Conservation (phyloP, 306 rosid species). For the Medicago arabica region DNA sequence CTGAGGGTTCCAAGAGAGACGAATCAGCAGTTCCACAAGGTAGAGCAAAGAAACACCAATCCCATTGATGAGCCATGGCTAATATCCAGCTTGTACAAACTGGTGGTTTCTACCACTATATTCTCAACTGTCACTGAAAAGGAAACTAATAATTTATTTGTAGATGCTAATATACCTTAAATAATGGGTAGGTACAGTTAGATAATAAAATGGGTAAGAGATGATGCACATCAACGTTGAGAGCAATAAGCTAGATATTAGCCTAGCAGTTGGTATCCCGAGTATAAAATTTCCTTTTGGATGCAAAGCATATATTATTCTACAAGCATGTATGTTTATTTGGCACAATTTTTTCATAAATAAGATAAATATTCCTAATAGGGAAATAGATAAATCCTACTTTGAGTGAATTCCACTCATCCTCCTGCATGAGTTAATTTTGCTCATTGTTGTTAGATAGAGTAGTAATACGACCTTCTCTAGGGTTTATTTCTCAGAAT, state of each 20-base stretch:
- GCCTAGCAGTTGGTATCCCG: constrained; percentile 13
- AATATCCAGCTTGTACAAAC: constrained; percentile 42
- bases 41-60: constrained; percentile 96
- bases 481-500: too few relatives aligned
- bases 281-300: constrained; percentile 31
- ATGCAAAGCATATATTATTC: constrained; percentile 18
- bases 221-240: constrained; percentile 29
- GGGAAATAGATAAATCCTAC: neutral
- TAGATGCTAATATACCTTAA: constrained; percentile 34
- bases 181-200: constrained; percentile 25
- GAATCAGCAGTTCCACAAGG: constrained; percentile 76
- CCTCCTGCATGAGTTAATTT: neutral
- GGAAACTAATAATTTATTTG: constrained; percentile 37
- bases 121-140: constrained; percentile 14
- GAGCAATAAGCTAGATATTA: constrained; percentile 39
- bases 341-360: neutral
- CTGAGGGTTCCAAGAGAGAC: constrained; percentile 88
- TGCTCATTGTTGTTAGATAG: neutral
- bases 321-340: neutral
- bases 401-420: neutral
- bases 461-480: neutral
- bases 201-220: constrained; percentile 41
- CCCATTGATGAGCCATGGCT: constrained; percentile 66
- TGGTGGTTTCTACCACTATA: constrained; percentile 34
- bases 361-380: constrained; percentile 13